Evolutionary conservation across 768 basidiomycete species (phyloP).

Genomic region (Brasilioporus rufonigricans): DNA sequence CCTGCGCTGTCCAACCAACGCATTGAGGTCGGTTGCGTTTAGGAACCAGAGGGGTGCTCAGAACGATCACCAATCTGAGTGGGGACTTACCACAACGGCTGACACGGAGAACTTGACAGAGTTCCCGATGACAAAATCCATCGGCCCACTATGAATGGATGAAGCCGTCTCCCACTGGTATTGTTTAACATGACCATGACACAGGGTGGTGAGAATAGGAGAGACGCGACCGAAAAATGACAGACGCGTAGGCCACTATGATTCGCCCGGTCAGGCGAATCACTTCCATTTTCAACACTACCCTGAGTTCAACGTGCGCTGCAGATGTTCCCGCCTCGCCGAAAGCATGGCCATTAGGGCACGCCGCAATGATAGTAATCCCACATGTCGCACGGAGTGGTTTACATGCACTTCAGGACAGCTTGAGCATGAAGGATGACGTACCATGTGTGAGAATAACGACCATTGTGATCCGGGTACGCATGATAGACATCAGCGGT

Average conservation of each 20-base stretch:
- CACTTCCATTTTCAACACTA: slow-evolving; percentile 7
- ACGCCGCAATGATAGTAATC: not conserved
- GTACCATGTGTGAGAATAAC: not conserved
- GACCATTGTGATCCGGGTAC: slow-evolving; percentile 7
- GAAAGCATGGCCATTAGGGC: not conserved
- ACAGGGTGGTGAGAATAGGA: not conserved
- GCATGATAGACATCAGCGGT: slow-evolving; percentile 5
- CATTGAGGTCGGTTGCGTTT: not conserved
- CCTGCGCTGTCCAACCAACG: not conserved
- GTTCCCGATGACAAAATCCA: not conserved
- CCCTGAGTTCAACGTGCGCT: not conserved
- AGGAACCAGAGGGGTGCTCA: not conserved
- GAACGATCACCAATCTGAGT: not conserved
- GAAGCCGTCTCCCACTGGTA: not conserved
- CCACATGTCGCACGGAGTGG: not conserved
- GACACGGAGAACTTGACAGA: not conserved
- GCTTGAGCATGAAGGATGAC: slow-evolving; percentile 9
- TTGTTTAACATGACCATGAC: not conserved
- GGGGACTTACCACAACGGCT: not conserved
- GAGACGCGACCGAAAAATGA: slow-evolving; percentile 1
- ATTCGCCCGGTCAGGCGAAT: slow-evolving; percentile 13
- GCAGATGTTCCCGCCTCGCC: not conserved
- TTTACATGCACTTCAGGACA: not conserved
- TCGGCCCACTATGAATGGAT: not conserved
- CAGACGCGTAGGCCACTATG: slow-evolving; percentile 4